These are phyloP conservation scores for Cladosporium velox DNA, from an alignment of 2,329 filamentous ascomycete genomes.

Conservation along the genomic window DNA sequence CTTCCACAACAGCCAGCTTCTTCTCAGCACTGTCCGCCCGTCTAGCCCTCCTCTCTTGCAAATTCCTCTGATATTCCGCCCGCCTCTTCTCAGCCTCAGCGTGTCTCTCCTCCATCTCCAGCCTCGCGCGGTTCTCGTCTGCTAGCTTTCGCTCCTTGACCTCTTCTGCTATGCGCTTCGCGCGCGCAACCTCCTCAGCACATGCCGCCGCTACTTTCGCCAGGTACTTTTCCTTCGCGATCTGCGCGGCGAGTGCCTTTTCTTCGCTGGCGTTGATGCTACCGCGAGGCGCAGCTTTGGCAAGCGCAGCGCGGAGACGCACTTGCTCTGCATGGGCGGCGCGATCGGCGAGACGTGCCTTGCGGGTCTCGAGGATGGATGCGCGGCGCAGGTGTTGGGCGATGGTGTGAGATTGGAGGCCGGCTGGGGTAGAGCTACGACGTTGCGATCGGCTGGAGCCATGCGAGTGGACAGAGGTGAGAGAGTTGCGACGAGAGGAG, in stretches of 20 bases:
- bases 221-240: slow-evolving; percentile 76
- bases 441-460: slow-evolving; percentile 62
- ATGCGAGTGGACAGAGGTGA: slow-evolving; percentile 73
- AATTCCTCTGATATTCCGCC: slow-evolving; percentile 53
- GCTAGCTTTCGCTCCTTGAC: slow-evolving; percentile 80
- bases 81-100: slow-evolving; percentile 75
- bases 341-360: slow-evolving; percentile 75
- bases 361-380: slow-evolving; percentile 78
- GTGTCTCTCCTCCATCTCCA: slow-evolving; percentile 77
- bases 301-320: slow-evolving; percentile 70
- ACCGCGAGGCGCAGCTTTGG: slow-evolving; percentile 66
- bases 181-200: slow-evolving; percentile 78
- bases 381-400: slow-evolving; percentile 78
- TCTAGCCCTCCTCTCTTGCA: slow-evolving; percentile 49
- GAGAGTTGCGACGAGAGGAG: slow-evolving; percentile 76
- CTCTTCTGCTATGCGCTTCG: slow-evolving; percentile 78
- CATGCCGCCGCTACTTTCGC: slow-evolving; percentile 80
- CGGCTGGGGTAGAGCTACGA: slow-evolving; percentile 40
- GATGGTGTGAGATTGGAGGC: slow-evolving; percentile 70
- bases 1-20: slow-evolving; percentile 52
- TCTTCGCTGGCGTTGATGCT: slow-evolving; percentile 68
- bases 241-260: slow-evolving; percentile 72
- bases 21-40: slow-evolving; percentile 50
- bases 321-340: slow-evolving; percentile 84
- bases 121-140: slow-evolving; percentile 67